Base-by-base conservation (phyloP, 2,329 filamentous ascomycete genomes). In the Penicillium sclerotigenum region DNA sequence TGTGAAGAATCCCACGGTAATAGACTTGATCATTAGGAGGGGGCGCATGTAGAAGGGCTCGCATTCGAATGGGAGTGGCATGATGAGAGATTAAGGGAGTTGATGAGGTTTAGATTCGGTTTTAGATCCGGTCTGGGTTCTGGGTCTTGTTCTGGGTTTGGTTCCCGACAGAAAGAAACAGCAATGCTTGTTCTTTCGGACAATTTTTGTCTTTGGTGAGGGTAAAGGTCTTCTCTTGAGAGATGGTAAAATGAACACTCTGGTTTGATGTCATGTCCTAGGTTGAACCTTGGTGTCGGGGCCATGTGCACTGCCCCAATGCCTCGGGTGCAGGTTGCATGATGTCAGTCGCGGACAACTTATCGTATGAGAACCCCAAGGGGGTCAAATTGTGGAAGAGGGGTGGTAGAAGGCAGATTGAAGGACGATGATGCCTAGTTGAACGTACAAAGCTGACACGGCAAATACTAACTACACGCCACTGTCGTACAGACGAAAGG, bases 1-100 rank as follows among this genome's bases (percentile, higher is more conserved):
- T 11, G n/a, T 38, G 33, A 38, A 48, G 16, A 38, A 28, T 14
- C 4, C 24, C 9, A 13, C 4, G n/a, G 37, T 2, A 5, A 29
- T 11, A 18, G 34, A 28, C 3, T 18, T 7, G 24, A n/a, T 3
- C 13, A 38, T 14, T 10, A 38, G 22, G 24, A 48, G 7, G 5
- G 47, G 34, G 13, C 34, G 47, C 14, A 29, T 16, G 34, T 49
- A 49, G 47, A 49, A 40, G 13, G 47, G 36, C 6, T 28, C 34
- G 18, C 3, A 29, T 31, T 49, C 18, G 34, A 49, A 49, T 40
- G 47, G 34, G 45, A 18, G 13, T 7, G 45, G 5, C 47, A 41
- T 49, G 26, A 5, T 22, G 13, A 6, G 33, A 10, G 34, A 13
- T 41, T 38, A 4, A 24, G 8, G 6, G 34, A 14, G n/a, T 3